Evolutionary conservation across 805 yeast species (phyloP).

Genomic region (Tetrapisispora namnaoensis): DNA sequence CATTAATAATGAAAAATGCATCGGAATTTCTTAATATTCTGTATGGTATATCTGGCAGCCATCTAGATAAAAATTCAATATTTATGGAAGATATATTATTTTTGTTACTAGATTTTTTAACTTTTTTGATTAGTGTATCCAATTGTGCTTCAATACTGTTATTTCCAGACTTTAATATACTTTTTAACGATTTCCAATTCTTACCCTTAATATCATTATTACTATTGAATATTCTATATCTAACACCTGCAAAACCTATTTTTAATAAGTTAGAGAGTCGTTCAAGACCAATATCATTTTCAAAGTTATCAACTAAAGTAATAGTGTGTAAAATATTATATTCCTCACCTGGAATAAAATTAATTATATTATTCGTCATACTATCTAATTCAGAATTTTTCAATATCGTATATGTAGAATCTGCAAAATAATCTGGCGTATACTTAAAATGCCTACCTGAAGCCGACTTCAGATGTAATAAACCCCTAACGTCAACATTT

Average conservation of each 20-base stretch:
- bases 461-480: conserved; percentile 24
- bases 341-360: conserved; percentile 10
- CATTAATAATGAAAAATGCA: conserved; percentile 41
- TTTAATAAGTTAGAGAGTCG: conserved; percentile 35
- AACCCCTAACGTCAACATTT: conserved; percentile 19
- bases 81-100: background rate
- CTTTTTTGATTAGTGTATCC: background rate
- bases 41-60: conserved; percentile 22
- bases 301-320: conserved; percentile 54
- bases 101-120: background rate
- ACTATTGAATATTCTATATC: conserved; percentile 32
- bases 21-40: conserved; percentile 12
- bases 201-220: conserved; percentile 9
- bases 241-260: conserved; percentile 28
- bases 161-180: conserved; percentile 14
- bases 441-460: conserved; percentile 38
- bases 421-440: conserved; percentile 38
- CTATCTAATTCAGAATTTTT: conserved; percentile 13
- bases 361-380: conserved; percentile 16
- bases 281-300: conserved; percentile 27
- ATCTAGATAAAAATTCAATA: conserved; percentile 6
- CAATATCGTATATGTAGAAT: conserved; percentile 25
- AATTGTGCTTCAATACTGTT: conserved; percentile 17
- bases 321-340: conserved; percentile 30
- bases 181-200: conserved; percentile 16